Evolutionary conservation across 2,329 filamentous ascomycete species (phyloP), one percentile per base, ranked within the genome.

Genomic region (Aspergillus candidus): DNA sequence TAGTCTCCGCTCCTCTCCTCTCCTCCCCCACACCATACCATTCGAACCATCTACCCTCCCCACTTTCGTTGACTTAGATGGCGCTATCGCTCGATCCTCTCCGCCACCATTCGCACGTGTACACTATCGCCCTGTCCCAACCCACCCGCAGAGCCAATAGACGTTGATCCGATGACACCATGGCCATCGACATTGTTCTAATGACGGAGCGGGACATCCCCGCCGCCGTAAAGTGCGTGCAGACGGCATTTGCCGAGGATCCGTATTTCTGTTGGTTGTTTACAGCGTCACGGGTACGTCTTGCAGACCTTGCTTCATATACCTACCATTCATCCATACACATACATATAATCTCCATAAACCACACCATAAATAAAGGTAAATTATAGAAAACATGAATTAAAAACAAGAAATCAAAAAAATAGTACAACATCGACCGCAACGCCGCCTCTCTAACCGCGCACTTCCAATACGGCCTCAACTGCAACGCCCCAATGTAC

Each of bases 381-480:
- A 40, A 36, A 40, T 40, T 14, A 38, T 35, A n/a, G 13, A 12
- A 29, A 22, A 31, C 6, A 35, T 15, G 6, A 38, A 38, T 43
- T 38, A 15, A 38, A 47, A 14, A 38, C 46, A 41, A 49, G 22
- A 43, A 50, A 49, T 44, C 40, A 41, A 18, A 7, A 45, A 14
- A 6, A 50, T 58, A 83, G 77, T 82, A 84, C 65, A 77, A 77
- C 42, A 61, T 72, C 8, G 58, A 69, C 40, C 76, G 82, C 31
- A 86, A 86, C 55, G 75, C 75, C 46, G 80, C 27, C 70, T 86
- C 30, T 8, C 22, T 27, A 27, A 74, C 72, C 1, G 76, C 83
- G 2, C 77, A 84, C 40, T 85, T 83, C 65, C 70, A 71, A 51
- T 87, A 83, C 79, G 83, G 84, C 18, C 84, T 88, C 61, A 73